Percentiles rank a stretch among this genome's conserved stretches.
Conservation (phyloP, 2,329 filamentous ascomycete species). For the Neurospora sp. region DNA sequence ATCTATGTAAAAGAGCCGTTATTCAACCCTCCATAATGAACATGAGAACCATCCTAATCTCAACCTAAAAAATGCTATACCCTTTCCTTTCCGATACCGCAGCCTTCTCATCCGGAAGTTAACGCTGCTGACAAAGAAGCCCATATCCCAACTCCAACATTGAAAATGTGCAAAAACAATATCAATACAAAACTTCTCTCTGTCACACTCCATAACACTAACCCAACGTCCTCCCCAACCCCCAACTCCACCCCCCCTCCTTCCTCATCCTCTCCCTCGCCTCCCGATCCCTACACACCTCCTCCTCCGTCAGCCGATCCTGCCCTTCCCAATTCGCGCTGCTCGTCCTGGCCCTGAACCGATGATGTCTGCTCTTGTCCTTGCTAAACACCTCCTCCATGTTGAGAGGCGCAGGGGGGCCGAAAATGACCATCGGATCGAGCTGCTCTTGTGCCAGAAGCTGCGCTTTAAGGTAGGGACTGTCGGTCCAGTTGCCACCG, state of each 20-base stretch:
- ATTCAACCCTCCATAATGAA: not conserved
- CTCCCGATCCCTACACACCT: constrained; percentile 70
- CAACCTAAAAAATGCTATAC: not conserved
- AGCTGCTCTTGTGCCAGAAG: constrained; percentile 75
- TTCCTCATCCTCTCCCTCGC: constrained; percentile 69
- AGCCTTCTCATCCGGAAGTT: not conserved
- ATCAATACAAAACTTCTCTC: not conserved
- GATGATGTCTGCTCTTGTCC: constrained; percentile 74
- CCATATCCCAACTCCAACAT: not conserved
- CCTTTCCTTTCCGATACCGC: not conserved
- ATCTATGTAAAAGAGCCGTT: not conserved
- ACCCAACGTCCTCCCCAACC: constrained; percentile 28
- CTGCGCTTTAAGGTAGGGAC: constrained; percentile 67
- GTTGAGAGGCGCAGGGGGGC: constrained; percentile 74
- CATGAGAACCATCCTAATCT: not conserved
- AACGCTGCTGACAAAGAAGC: not conserved
- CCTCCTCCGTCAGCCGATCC: constrained; percentile 77
- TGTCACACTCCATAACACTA: not conserved
- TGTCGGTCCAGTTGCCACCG: constrained; percentile 61
- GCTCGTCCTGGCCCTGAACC: constrained; percentile 83
- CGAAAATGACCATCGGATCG: constrained; percentile 80
- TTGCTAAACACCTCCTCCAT: constrained; percentile 96
- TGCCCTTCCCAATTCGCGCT: constrained; percentile 88
- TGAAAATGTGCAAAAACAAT: not conserved
- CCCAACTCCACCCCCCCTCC: constrained; percentile 80